A percentile compares a stretch with the other conserved stretches of the same genome.
These are phyloP conservation scores for Alloascoidea hylecoeti DNA, from an alignment of 805 yeast genomes.

Conservation along the genomic window DNA sequence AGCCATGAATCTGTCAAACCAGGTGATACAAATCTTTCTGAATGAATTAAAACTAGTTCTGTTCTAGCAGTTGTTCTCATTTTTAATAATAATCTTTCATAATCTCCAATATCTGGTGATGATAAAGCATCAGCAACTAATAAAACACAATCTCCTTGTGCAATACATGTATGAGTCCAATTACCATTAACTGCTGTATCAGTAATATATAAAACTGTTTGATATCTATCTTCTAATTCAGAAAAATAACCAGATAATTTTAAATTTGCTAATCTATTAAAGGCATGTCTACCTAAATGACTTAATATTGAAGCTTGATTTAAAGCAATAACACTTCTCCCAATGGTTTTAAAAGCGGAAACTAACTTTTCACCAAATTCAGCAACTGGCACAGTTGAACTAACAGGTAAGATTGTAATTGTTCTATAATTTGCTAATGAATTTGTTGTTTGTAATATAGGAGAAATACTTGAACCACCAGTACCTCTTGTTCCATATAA, in stretches of 20 bases:
- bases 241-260: slow-evolving; percentile 84
- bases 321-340: slow-evolving; percentile 61
- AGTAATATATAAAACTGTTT: slow-evolving; percentile 80
- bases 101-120: slow-evolving; percentile 69
- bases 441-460: background rate
- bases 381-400: slow-evolving; percentile 69
- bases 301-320: slow-evolving; percentile 71
- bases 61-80: slow-evolving; percentile 77
- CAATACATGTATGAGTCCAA: slow-evolving; percentile 88
- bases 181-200: slow-evolving; percentile 72
- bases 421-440: slow-evolving; percentile 45
- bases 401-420: slow-evolving; percentile 70
- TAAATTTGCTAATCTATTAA: slow-evolving; percentile 74
- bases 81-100: slow-evolving; percentile 61
- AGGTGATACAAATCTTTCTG: slow-evolving; percentile 68
- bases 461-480: background rate
- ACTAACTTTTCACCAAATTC: slow-evolving; percentile 71
- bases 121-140: slow-evolving; percentile 74
- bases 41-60: slow-evolving; percentile 74
- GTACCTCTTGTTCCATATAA: too few relatives aligned
- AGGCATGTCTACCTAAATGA: slow-evolving; percentile 84
- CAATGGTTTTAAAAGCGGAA: slow-evolving; percentile 57
- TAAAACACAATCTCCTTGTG: slow-evolving; percentile 94
- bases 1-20: slow-evolving; percentile 83
- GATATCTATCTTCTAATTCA: slow-evolving; percentile 78